Conservation (phyloP, 768 basidiomycete species). For the Mrakia hoshinonis region DNA sequence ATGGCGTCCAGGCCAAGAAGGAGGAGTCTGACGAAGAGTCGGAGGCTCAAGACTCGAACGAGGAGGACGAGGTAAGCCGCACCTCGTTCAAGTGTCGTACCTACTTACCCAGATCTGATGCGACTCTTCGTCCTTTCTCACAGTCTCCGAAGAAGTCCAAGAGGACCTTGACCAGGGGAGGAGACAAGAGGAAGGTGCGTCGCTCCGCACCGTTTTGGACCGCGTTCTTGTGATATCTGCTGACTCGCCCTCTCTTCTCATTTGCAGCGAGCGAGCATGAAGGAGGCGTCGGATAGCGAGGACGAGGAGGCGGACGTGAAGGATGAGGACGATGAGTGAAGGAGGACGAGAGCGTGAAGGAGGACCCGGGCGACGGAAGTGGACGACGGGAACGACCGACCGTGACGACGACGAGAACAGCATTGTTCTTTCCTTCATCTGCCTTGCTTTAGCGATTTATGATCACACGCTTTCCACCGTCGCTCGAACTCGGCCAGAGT, state of each 20-base stretch:
- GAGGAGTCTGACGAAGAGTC: not conserved
- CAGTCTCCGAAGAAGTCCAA: conserved; percentile 3
- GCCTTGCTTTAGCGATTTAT: too few relatives aligned
- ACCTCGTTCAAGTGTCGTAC: too few relatives aligned
- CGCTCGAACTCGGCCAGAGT: too few relatives aligned
- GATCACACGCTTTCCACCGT: too few relatives aligned
- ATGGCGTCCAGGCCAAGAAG: not conserved
- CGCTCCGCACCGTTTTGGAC: not conserved
- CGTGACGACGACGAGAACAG: too few relatives aligned
- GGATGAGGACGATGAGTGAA: conserved; percentile 5
- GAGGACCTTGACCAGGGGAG: not conserved
- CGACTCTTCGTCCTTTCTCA: not conserved
- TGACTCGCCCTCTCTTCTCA: not conserved
- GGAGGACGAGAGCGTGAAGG: too few relatives aligned
- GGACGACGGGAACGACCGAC: too few relatives aligned
- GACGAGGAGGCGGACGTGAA: not conserved
- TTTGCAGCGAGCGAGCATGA: too few relatives aligned
- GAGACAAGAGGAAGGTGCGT: conserved; percentile 8
- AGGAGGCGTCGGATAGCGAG: conserved; percentile 36
- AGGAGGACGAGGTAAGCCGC: not conserved
- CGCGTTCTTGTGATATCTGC: not conserved
- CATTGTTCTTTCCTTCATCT: too few relatives aligned
- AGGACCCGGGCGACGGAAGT: too few relatives aligned
- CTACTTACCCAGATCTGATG: too few relatives aligned
- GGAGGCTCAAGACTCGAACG: not conserved